These are phyloP conservation scores for Bidens hawaiensis DNA, from an alignment of 140 eudicot species.

Conservation along the genomic window DNA sequence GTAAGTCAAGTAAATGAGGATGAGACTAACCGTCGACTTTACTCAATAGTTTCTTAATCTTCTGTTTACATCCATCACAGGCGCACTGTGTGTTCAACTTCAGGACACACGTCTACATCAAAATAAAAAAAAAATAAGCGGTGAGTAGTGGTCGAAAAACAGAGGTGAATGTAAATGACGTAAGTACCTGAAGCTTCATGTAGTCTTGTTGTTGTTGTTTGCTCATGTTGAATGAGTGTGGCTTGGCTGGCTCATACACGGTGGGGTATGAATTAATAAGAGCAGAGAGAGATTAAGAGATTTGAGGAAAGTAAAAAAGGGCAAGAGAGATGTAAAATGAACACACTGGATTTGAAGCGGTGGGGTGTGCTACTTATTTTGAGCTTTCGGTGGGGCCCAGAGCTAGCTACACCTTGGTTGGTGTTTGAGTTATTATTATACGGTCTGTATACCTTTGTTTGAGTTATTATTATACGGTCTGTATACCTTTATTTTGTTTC, in stretches of 20 bases:
- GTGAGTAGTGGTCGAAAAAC: background rate
- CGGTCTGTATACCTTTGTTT: background rate
- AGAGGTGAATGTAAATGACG: background rate
- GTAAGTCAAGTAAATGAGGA: background rate
- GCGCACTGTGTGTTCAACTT: slow-evolving; percentile 80
- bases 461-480: no score
- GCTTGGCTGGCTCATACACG: background rate
- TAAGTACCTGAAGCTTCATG: slow-evolving; percentile 70
- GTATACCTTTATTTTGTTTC: no score
- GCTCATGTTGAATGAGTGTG: slow-evolving; percentile 35
- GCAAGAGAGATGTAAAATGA: slow-evolving; percentile 7
- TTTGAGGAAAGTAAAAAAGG: slow-evolving; percentile 2
- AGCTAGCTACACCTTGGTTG: slow-evolving; percentile 29
- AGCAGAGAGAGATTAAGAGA: background rate
- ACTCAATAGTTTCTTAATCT: slow-evolving; percentile 55
- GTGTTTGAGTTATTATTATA: background rate
- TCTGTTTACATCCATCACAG: slow-evolving; percentile 83
- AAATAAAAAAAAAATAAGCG: background rate
- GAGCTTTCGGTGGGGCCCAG: slow-evolving; percentile 24
- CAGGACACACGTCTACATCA: slow-evolving; percentile 69
- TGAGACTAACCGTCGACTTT: slow-evolving; percentile 71
- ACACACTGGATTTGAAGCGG: slow-evolving; percentile 29
- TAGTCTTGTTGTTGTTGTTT: slow-evolving; percentile 81
- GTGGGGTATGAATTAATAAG: background rate
- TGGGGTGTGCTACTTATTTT: slow-evolving; percentile 23